Evolutionary conservation across 2,329 filamentous ascomycete species (phyloP).

Genomic region (Didymosphaeria variabile): DNA sequence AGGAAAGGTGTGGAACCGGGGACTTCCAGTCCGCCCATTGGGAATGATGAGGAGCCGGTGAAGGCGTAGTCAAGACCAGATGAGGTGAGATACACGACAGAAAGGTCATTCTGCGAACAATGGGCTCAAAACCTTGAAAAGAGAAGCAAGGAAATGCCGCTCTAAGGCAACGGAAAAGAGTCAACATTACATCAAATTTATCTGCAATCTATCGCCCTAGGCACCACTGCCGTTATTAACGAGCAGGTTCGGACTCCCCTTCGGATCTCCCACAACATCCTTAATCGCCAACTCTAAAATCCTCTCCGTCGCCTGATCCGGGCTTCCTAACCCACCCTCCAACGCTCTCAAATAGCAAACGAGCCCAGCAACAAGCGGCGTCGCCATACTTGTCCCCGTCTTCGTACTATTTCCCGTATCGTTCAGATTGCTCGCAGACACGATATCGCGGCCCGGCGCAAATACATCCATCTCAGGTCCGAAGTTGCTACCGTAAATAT

Average conservation of each 20-base stretch:
- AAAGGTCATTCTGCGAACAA: no score
- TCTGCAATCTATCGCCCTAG: background rate
- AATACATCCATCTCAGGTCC: background rate
- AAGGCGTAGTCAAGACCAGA: no score
- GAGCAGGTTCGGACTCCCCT: background rate
- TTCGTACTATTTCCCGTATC: background rate
- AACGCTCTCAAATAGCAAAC: slow-evolving; percentile 6
- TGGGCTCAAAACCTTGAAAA: no score
- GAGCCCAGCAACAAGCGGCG: background rate
- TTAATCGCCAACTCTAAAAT: background rate
- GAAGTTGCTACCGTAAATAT: background rate
- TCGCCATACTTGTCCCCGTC: background rate
- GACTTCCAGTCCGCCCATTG: slow-evolving; percentile 59
- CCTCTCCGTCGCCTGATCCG: background rate
- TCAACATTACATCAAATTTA: no score
- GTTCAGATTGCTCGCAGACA: background rate
- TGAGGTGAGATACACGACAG: no score
- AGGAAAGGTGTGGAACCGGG: no score
- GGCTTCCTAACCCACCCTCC: background rate
- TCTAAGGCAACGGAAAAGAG: no score
- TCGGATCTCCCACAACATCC: background rate
- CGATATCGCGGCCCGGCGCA: background rate
- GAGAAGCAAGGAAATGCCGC: no score
- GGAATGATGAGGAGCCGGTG: no score
- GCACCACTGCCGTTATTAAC: slow-evolving; percentile 3